phyloP scores from a whole-genome alignment of 1,139 yeast genomes.

The Petasospora fabianii region DNA sequence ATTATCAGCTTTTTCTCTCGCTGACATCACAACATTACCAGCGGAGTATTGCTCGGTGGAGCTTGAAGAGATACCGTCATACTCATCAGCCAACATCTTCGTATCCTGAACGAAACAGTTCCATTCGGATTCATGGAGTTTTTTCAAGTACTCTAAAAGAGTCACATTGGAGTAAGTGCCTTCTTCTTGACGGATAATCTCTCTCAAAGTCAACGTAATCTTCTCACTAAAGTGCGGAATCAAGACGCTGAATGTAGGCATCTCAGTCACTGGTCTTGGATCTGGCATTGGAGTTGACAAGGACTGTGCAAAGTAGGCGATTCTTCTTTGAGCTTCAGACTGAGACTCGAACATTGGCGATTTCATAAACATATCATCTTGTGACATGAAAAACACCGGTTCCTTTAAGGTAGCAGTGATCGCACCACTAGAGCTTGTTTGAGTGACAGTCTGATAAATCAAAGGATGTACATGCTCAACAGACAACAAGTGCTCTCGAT shows the following conservation, averaged over 20 bases:
- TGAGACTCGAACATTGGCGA: conserved; percentile 95
- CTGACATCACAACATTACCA: conserved; percentile 35
- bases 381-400: conserved; percentile 96
- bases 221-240: conserved; percentile 98
- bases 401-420: conserved; percentile 98
- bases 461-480: conserved; percentile 97
- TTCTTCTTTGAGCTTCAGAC: conserved; percentile 99
- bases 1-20: conserved; percentile 83
- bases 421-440: conserved; percentile 91
- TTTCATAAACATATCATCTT: conserved; percentile 89
- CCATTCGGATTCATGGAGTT: conserved; percentile 98
- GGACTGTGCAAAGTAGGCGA: conserved; percentile 97
- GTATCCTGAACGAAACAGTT: conserved; percentile 98
- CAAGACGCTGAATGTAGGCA: conserved; percentile 97
- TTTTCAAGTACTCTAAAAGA: conserved; percentile 91
- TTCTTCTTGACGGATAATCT: conserved; percentile 69
- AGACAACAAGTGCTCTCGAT: conserved; percentile 95
- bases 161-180: conserved; percentile 64
- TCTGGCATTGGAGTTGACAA: conserved; percentile 97
- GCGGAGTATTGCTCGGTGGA: conserved; percentile 34
- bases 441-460: conserved; percentile 96
- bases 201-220: conserved; percentile 65
- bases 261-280: conserved; percentile 97
- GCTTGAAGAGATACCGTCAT: conserved; percentile 13
- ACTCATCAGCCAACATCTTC: conserved; percentile 85